phyloP scores from a whole-genome alignment of 2,329 filamentous ascomycete species.

The Graphilbum fragrans region DNA sequence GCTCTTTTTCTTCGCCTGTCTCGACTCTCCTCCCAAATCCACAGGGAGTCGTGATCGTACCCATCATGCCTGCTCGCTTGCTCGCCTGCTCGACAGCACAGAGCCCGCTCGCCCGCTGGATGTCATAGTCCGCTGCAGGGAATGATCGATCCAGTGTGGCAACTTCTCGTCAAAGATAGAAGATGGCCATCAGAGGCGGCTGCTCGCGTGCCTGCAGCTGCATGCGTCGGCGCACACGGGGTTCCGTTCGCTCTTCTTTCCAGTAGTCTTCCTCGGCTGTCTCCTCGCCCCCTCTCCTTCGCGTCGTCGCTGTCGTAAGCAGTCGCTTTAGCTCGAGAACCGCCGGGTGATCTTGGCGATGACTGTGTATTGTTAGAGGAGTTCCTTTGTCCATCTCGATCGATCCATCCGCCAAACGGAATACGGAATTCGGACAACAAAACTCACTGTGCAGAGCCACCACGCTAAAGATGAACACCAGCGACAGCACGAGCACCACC shows the following conservation, averaged over 20 bases:
- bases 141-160: no score
- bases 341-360: constrained; percentile 15
- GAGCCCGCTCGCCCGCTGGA: no score
- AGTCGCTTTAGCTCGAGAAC: constrained; percentile 14
- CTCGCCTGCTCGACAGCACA: no score
- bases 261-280: background rate
- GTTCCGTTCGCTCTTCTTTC: background rate
- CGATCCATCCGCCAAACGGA: background rate
- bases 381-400: no score
- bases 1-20: background rate
- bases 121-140: no score
- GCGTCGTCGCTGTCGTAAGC: background rate
- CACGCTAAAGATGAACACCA: constrained; percentile 98
- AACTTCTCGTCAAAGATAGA: no score
- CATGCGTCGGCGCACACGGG: no score
- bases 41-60: no score
- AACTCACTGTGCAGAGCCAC: constrained; percentile 89
- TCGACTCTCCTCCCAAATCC: no score
- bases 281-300: background rate
- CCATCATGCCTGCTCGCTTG: no score
- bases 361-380: constrained; percentile 10
- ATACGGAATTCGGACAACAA: background rate
- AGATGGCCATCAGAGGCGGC: no score
- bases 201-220: no score
- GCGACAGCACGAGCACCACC: constrained; percentile 86